Evolutionary conservation across 2,329 filamentous ascomycete species (phyloP).

Genomic region (Nothophaeocryptopus gaeumannii): DNA sequence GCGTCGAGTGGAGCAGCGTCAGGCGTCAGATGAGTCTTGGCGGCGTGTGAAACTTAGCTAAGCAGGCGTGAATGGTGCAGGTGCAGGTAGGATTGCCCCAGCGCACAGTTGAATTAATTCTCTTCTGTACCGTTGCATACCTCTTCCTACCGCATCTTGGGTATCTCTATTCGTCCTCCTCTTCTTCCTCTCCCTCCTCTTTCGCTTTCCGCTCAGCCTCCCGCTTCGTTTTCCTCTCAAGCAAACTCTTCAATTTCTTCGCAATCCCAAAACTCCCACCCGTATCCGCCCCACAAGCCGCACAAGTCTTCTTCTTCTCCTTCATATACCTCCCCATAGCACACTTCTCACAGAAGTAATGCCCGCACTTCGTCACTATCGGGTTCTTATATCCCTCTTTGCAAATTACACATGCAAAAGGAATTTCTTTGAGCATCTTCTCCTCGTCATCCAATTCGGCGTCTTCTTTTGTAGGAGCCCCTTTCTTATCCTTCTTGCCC

Average conservation of each 20-base stretch:
- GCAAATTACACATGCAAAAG: conserved; percentile 87
- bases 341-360: conserved; percentile 93
- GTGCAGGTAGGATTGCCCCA: no score
- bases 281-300: conserved; percentile 79
- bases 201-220: conserved; percentile 58
- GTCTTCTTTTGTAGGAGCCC: conserved; percentile 57
- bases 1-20: no score
- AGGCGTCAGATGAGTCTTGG: no score
- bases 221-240: conserved; percentile 69
- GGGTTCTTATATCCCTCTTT: conserved; percentile 73
- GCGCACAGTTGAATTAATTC: no score
- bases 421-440: conserved; percentile 75
- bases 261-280: conserved; percentile 87
- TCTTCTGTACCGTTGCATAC: no score
- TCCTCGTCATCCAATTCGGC: conserved; percentile 60
- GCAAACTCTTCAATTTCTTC: conserved; percentile 74
- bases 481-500: conserved; percentile 61
- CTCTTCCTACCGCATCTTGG: no score
- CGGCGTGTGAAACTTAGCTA: no score
- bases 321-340: conserved; percentile 80
- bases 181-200: conserved; percentile 53
- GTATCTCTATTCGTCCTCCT: conserved; percentile 22
- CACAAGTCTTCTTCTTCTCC: conserved; percentile 76
- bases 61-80: no score
- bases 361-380: conserved; percentile 83